phyloP scores from a whole-genome alignment of 345 rosid genomes.

The Balakata baccata region DNA sequence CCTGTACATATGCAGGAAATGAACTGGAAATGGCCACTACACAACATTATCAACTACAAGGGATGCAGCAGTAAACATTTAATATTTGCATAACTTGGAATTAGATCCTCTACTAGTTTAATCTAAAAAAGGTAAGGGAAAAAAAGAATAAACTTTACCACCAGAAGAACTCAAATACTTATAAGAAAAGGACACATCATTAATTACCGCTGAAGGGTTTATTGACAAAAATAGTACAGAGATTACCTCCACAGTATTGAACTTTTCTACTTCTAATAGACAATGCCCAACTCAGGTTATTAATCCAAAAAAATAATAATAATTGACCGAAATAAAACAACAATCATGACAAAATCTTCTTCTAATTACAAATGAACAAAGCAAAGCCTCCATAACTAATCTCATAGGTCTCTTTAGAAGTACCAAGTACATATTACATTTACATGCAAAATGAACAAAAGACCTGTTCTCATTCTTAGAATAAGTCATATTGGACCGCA shows the following conservation, averaged over 20 bases:
- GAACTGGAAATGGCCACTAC: slow-evolving; percentile 50
- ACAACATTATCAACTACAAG: slow-evolving; percentile 38
- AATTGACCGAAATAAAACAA: slow-evolving; percentile 29
- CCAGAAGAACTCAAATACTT: slow-evolving; percentile 24
- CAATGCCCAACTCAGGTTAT: slow-evolving; percentile 33
- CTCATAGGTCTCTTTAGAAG: slow-evolving; percentile 39
- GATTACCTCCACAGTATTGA: slow-evolving; percentile 46
- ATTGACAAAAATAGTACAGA: slow-evolving; percentile 34
- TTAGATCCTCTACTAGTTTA: slow-evolving; percentile 25
- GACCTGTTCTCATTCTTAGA: slow-evolving; percentile 98
- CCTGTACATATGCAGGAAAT: slow-evolving; percentile 62
- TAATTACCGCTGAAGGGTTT: slow-evolving; percentile 26
- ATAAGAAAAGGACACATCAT: slow-evolving; percentile 15
- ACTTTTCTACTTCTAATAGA: slow-evolving; percentile 41
- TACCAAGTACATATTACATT: slow-evolving; percentile 65
- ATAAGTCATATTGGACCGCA: slow-evolving; percentile 72
- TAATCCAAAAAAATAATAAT: slow-evolving; percentile 30
- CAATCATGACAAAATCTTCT: slow-evolving; percentile 25
- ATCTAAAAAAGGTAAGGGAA: slow-evolving; percentile 1
- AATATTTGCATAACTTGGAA: slow-evolving; percentile 20
- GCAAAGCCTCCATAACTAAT: slow-evolving; percentile 25
- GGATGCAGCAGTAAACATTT: slow-evolving; percentile 23
- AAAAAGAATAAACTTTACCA: slow-evolving; percentile 12
- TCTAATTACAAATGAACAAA: slow-evolving; percentile 49
- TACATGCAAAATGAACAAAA: slow-evolving; percentile 86